These are phyloP conservation scores for Penicillium sp. DNA, from an alignment of 2,329 filamentous ascomycete genomes.

Conservation along the genomic window DNA sequence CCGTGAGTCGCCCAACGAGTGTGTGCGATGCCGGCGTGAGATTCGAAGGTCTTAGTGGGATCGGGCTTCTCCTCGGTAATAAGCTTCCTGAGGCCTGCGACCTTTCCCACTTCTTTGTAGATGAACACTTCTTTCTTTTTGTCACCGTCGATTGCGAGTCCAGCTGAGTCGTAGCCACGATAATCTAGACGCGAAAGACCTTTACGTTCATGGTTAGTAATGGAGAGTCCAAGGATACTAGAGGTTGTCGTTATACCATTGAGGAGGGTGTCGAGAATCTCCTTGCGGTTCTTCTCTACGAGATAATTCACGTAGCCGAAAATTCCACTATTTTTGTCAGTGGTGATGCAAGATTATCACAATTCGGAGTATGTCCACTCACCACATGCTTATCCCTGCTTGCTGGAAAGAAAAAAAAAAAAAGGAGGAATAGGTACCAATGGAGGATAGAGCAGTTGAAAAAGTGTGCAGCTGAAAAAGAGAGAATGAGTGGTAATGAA, in stretches of 20 bases:
- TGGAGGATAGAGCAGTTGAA: no score
- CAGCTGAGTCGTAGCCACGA: slow-evolving; percentile 95
- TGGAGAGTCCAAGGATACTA: background rate
- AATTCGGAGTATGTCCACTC: no score
- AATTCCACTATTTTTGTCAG: slow-evolving; percentile 25
- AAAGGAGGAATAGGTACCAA: no score
- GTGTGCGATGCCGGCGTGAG: slow-evolving; percentile 96
- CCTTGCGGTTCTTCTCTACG: slow-evolving; percentile 96
- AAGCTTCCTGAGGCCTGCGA: slow-evolving; percentile 60
- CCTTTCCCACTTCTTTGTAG: slow-evolving; percentile 99
- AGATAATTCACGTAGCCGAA: slow-evolving; percentile 98
- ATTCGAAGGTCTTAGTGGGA: slow-evolving; percentile 87
- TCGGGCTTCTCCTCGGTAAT: slow-evolving; percentile 50
- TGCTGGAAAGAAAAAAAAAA: no score
- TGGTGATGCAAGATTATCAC: no score
- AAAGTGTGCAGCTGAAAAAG: no score
- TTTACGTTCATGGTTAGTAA: slow-evolving; percentile 29
- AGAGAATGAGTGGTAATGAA: no score
- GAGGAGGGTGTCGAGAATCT: slow-evolving; percentile 88
- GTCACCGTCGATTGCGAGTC: slow-evolving; percentile 89
- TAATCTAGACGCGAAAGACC: slow-evolving; percentile 94
- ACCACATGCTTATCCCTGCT: no score
- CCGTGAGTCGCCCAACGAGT: slow-evolving; percentile 98
- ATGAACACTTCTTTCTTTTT: slow-evolving; percentile 97
- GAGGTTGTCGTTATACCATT: slow-evolving; percentile 55